Conservation (phyloP, 768 basidiomycete species). For the Mycena galopus region DNA sequence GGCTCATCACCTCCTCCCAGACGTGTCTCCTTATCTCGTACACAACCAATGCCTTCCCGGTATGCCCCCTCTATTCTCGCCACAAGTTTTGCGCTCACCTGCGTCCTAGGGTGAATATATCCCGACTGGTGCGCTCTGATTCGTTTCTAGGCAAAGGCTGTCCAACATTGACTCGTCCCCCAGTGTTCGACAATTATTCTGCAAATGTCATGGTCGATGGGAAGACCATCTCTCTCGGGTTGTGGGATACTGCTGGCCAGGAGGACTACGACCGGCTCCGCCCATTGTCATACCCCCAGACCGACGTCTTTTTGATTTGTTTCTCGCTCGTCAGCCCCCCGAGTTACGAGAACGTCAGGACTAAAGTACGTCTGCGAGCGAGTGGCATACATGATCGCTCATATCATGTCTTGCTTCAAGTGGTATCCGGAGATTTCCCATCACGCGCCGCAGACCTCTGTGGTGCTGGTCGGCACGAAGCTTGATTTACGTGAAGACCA, state of each 20-base stretch:
- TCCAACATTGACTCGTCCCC: conserved; percentile 11
- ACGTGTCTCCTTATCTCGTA: conserved; percentile 99
- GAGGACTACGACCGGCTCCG: conserved; percentile 99
- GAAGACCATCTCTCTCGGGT: conserved; percentile 96
- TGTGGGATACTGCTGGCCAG: conserved; percentile 99
- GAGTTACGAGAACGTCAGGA: conserved; percentile 98
- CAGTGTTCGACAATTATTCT: conserved; percentile 99
- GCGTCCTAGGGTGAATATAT: conserved; percentile 90
- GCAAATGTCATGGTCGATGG: conserved; percentile 99
- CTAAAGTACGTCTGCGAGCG: conserved; percentile 76
- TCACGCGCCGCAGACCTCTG: conserved; percentile 94
- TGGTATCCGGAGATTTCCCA: conserved; percentile 98
- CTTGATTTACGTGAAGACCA: conserved; percentile 97
- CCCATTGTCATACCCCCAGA: conserved; percentile 98
- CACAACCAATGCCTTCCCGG: conserved; percentile 97
- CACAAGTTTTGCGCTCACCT: conserved; percentile 24
- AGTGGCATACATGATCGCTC: conserved; percentile 27
- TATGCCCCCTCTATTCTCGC: conserved; percentile 57
- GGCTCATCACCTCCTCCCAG: conserved; percentile 58
- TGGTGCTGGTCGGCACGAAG: conserved; percentile 97
- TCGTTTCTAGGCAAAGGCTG: conserved; percentile 24
- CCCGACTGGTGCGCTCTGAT: conserved; percentile 78
- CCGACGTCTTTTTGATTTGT: conserved; percentile 99
- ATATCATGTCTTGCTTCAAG: conserved; percentile 53
- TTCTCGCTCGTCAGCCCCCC: conserved; percentile 99